Conservation (phyloP, 495 filamentous ascomycete genomes). For the Daldinia childiae region DNA sequence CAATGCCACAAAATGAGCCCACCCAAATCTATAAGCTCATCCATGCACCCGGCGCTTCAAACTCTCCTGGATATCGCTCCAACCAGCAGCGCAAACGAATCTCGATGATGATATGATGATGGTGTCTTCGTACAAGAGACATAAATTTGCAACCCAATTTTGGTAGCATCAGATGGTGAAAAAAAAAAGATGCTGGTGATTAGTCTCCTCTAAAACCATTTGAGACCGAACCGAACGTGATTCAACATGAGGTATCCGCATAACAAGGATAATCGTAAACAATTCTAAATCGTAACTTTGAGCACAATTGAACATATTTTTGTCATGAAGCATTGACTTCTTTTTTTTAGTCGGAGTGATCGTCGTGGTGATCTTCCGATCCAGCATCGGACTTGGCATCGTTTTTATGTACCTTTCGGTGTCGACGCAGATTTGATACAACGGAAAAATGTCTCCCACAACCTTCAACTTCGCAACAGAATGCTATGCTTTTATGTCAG, state of each 20-base stretch:
- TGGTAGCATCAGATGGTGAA: conserved; percentile 35
- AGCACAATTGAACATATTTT: conserved; percentile 37
- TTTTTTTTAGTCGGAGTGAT: conserved; percentile 55
- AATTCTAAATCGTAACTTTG: conserved; percentile 40
- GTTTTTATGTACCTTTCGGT: conserved; percentile 96
- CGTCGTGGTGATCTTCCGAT: conserved; percentile 61
- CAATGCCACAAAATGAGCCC: conserved; percentile 44
- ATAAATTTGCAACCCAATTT: conserved; percentile 30
- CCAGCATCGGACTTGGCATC: conserved; percentile 67
- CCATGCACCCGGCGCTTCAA: conserved; percentile 45
- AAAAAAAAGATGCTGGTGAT: conserved; percentile 34
- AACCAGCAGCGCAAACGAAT: conserved; percentile 39
- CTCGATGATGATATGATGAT: conserved; percentile 26
- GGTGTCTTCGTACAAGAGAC: conserved; percentile 41
- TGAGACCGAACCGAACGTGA: conserved; percentile 39
- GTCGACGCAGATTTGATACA: conserved; percentile 92
- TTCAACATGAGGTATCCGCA: conserved; percentile 41
- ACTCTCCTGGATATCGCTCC: conserved; percentile 44
- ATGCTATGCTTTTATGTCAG: conserved; percentile 70
- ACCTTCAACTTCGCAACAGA: conserved; percentile 91
- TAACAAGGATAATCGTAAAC: conserved; percentile 38
- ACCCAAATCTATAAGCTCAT: conserved; percentile 46
- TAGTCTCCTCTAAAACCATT: conserved; percentile 42
- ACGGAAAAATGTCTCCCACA: conserved; percentile 98
- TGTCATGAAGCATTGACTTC: conserved; percentile 35